A percentile compares a stretch with the other conserved stretches of the same genome.
These are phyloP conservation scores for Rhypophila decipiens DNA, from an alignment of 495 filamentous ascomycete species.

Conservation along the genomic window DNA sequence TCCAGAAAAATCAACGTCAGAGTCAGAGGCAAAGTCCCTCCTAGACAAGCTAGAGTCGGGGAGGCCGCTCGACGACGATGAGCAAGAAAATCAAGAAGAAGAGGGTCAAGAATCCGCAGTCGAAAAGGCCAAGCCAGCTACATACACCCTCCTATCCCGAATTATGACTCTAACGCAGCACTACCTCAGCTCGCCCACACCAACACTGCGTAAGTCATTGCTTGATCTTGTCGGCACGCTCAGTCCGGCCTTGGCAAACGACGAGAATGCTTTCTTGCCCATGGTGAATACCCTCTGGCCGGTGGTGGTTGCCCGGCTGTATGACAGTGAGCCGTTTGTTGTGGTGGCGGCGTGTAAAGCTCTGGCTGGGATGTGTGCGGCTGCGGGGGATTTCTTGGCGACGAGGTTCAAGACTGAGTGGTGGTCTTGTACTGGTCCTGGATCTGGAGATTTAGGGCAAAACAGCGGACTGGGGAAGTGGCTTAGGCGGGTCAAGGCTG, in stretches of 20 bases:
- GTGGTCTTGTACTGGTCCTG: slow-evolving; percentile 21
- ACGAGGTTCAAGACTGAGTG: slow-evolving; percentile 66
- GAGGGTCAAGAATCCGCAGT: slow-evolving; percentile 7
- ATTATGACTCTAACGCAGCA: slow-evolving; percentile 70
- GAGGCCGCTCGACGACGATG: slow-evolving; percentile 5
- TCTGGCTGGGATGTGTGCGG: slow-evolving; percentile 52
- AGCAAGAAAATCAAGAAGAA: slow-evolving; percentile 11
- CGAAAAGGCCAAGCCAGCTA: slow-evolving; percentile 42
- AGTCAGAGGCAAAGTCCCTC: slow-evolving; percentile 32
- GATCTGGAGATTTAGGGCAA: neutral
- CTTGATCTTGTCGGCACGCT: slow-evolving; percentile 67
- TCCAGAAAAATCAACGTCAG: slow-evolving; percentile 26
- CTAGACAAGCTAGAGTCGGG: slow-evolving; percentile 32
- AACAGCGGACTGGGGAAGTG: slow-evolving; percentile 38
- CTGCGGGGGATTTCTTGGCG: slow-evolving; percentile 76
- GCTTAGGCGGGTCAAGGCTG: slow-evolving; percentile 25
- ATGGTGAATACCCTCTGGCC: slow-evolving; percentile 88
- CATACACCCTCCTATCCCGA: slow-evolving; percentile 57
- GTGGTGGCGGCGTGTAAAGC: slow-evolving; percentile 60
- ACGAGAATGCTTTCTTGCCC: slow-evolving; percentile 79
- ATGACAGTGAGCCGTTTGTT: slow-evolving; percentile 72
- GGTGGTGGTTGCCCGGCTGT: slow-evolving; percentile 60
- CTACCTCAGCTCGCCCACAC: slow-evolving; percentile 78
- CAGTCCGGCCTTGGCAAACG: slow-evolving; percentile 57
- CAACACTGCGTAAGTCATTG: slow-evolving; percentile 67